phyloP scores from a whole-genome alignment of 352 stramenopile species.

The Globisporangium middletonii region DNA sequence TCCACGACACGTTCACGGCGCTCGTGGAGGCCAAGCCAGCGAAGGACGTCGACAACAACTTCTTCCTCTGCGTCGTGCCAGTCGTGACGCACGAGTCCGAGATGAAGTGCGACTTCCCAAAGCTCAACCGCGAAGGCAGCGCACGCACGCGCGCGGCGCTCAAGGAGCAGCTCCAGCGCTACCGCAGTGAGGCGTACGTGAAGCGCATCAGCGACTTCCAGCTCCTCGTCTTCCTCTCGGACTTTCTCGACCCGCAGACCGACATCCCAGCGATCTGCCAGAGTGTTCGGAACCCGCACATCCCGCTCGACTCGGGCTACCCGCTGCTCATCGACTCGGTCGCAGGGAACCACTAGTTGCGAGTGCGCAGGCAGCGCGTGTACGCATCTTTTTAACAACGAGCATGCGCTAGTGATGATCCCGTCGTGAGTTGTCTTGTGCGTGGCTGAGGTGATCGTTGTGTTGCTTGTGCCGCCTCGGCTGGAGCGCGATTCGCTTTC shows the following conservation, averaged over 20 bases:
- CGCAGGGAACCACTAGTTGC: slow-evolving; percentile 58
- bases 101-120: slow-evolving; percentile 92
- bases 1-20: slow-evolving; percentile 96
- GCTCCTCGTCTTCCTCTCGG: slow-evolving; percentile 91
- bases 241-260: slow-evolving; percentile 89
- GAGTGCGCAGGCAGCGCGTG: not conserved
- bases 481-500: no score
- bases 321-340: slow-evolving; percentile 94
- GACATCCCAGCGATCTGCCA: slow-evolving; percentile 93
- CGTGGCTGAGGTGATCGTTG: no score
- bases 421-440: no score
- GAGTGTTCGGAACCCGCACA: slow-evolving; percentile 82
- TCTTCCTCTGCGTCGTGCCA: slow-evolving; percentile 96
- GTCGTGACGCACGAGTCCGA: slow-evolving; percentile 93
- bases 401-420: no score
- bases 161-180: slow-evolving; percentile 87
- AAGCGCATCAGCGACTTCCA: slow-evolving; percentile 96
- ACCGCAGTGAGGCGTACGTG: slow-evolving; percentile 53
- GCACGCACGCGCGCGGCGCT: slow-evolving; percentile 87
- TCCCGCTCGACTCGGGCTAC: slow-evolving; percentile 94
- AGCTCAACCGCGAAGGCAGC: slow-evolving; percentile 87
- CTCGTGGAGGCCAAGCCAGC: slow-evolving; percentile 95
- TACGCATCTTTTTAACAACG: no score
- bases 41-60: slow-evolving; percentile 94
- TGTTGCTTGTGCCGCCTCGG: no score